Conservation (phyloP, 2,329 filamentous ascomycete species). For the Coniosporium tulheliwenetii region DNA sequence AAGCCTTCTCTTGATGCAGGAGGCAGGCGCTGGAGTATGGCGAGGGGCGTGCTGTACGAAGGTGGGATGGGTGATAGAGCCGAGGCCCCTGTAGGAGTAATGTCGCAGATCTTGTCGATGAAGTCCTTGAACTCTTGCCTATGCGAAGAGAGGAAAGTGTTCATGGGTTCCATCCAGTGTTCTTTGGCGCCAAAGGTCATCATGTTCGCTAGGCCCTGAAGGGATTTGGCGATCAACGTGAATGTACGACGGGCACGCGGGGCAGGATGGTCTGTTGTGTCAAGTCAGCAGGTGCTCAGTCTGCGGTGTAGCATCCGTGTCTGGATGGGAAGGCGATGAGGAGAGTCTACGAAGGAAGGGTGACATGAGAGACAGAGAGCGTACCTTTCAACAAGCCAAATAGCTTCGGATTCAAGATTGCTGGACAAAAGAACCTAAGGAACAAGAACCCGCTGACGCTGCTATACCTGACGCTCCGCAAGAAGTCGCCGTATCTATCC, state of each 20-base stretch:
- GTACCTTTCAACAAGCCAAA: conserved; percentile 67
- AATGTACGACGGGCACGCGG: conserved; percentile 72
- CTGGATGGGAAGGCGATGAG: conserved; percentile 5
- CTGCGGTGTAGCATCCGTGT: not conserved
- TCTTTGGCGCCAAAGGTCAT: conserved; percentile 88
- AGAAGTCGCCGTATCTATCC: conserved; percentile 83
- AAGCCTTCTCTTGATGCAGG: conserved; percentile 78
- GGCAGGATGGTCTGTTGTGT: conserved; percentile 56
- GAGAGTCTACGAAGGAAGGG: not conserved
- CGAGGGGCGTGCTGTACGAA: conserved; percentile 82
- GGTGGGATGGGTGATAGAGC: conserved; percentile 53
- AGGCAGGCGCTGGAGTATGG: conserved; percentile 71
- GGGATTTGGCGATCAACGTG: conserved; percentile 79
- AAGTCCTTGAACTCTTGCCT: conserved; percentile 72
- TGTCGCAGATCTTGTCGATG: conserved; percentile 72
- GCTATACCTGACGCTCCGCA: conserved; percentile 79
- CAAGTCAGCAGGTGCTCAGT: conserved; percentile 7
- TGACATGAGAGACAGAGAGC: conserved; percentile 4
- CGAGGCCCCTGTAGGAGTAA: conserved; percentile 49
- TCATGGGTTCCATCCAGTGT: conserved; percentile 99
- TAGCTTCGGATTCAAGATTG: conserved; percentile 88
- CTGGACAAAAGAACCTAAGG: conserved; percentile 86
- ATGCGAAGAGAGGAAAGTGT: conserved; percentile 63
- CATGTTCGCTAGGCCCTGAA: conserved; percentile 83
- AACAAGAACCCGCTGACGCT: conserved; percentile 93